Conservation (phyloP, 2,329 filamentous ascomycete genomes). For the Neoarthrinium moseri region DNA sequence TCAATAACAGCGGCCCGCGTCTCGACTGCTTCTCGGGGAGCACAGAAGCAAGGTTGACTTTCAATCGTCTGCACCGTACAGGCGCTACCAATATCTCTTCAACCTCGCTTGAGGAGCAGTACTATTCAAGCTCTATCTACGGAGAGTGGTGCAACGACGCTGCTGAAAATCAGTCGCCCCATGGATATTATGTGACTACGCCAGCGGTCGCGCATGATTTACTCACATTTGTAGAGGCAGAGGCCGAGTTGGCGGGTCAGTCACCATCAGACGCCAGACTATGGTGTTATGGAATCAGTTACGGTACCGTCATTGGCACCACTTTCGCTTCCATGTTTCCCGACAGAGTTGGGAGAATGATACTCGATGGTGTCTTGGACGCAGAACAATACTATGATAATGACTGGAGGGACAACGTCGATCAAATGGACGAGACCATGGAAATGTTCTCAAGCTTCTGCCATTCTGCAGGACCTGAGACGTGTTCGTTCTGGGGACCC, state of each 20-base stretch:
- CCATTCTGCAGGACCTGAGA: conserved; percentile 40
- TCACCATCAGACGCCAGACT: conserved; percentile 24
- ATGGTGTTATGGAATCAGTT: conserved; percentile 29
- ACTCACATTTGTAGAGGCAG: conserved; percentile 28
- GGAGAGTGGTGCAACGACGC: conserved; percentile 31
- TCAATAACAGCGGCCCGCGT: conserved; percentile 29
- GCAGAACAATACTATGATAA: conserved; percentile 40
- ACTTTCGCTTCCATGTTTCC: conserved; percentile 42
- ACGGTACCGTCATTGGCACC: conserved; percentile 36
- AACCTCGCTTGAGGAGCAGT: conserved; percentile 25
- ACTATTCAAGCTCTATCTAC: conserved; percentile 28
- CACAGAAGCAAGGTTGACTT: conserved; percentile 23
- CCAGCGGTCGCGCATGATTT: conserved; percentile 27
- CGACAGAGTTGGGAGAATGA: conserved; percentile 39
- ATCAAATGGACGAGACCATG: conserved; percentile 45
- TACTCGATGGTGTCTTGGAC: conserved; percentile 36
- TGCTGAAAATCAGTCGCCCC: conserved; percentile 20
- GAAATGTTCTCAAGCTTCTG: conserved; percentile 47
- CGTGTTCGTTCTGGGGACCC: conserved; percentile 35
- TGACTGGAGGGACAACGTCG: conserved; percentile 36
- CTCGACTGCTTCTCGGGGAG: conserved; percentile 30
- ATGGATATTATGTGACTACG: conserved; percentile 31
- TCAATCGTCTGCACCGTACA: conserved; percentile 22
- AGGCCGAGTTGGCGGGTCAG: conserved; percentile 20
- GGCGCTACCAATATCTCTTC: conserved; percentile 27